phyloP scores from a whole-genome alignment of 2,329 filamentous ascomycete species.

The Sporothrix curviconia region DNA sequence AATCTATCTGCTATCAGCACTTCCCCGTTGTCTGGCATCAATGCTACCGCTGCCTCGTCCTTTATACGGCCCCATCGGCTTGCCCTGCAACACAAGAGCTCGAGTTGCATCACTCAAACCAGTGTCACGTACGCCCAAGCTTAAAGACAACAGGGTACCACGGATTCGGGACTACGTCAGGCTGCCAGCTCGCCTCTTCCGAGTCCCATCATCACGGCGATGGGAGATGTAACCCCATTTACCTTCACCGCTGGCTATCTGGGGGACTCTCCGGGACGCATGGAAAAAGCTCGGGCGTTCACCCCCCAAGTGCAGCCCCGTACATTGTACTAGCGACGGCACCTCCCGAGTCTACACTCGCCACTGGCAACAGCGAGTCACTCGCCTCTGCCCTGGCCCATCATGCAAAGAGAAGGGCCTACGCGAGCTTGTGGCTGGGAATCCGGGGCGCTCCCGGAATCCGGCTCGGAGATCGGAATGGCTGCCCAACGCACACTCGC shows the following conservation, averaged over 20 bases:
- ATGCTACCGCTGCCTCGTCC: conserved; percentile 12
- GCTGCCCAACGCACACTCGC: conserved; percentile 43
- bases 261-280: conserved; percentile 59
- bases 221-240: conserved; percentile 74
- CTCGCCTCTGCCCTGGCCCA: conserved; percentile 44
- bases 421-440: conserved; percentile 37
- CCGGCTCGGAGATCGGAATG: conserved; percentile 21
- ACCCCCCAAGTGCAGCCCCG: conserved; percentile 38
- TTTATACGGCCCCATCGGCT: conserved; percentile 23
- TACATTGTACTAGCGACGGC: conserved; percentile 30
- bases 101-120: conserved; percentile 42
- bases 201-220: conserved; percentile 66
- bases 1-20: no score
- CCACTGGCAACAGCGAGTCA: conserved; percentile 46
- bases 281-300: conserved; percentile 51
- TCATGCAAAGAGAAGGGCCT: conserved; percentile 52
- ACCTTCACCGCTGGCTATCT: conserved; percentile 64
- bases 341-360: conserved; percentile 39
- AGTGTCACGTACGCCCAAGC: conserved; percentile 54
- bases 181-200: conserved; percentile 61
- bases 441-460: conserved; percentile 19
- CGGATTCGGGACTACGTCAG: conserved; percentile 43
- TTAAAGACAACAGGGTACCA: conserved; percentile 46
- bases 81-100: conserved; percentile 34
- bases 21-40: conserved; percentile 6